phyloP scores from a whole-genome alignment of 2,329 filamentous ascomycete genomes.

The Aspergillus puulaauensis region DNA sequence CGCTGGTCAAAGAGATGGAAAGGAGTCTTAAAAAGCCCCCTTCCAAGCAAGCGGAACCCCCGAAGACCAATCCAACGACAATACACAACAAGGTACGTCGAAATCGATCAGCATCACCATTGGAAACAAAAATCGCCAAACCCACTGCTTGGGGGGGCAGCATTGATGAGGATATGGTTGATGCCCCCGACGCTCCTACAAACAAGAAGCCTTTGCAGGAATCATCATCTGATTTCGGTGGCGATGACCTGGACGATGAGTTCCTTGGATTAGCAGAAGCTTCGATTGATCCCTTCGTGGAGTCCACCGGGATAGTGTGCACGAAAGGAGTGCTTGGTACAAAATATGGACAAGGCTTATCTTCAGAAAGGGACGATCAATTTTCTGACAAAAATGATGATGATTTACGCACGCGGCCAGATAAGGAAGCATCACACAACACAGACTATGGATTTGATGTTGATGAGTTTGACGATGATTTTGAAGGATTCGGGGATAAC shows the following conservation, averaged over 20 bases:
- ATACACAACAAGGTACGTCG: conserved; percentile 30
- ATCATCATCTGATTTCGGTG: conserved; percentile 47
- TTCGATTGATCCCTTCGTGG: conserved; percentile 32
- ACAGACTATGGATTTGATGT: conserved; percentile 22
- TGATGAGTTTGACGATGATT: conserved; percentile 69
- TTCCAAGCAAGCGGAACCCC: conserved; percentile 30
- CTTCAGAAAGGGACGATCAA: background rate
- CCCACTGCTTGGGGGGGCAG: background rate
- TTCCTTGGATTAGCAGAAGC: conserved; percentile 42
- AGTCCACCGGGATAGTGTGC: background rate
- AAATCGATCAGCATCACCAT: conserved; percentile 34
- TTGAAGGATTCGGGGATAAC: conserved; percentile 60
- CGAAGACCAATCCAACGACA: conserved; percentile 47
- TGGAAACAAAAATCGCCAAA: conserved; percentile 12
- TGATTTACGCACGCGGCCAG: background rate
- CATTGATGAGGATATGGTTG: background rate
- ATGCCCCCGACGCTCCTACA: background rate
- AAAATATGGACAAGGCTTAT: background rate
- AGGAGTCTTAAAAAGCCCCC: conserved; percentile 44
- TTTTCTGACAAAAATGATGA: background rate
- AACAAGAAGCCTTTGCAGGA: conserved; percentile 16
- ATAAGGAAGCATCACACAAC: background rate
- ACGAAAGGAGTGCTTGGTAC: background rate
- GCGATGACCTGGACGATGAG: conserved; percentile 48
- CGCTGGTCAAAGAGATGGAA: conserved; percentile 67